Evolutionary conservation across 164 flowering plant genomes (phyloP), one percentile per base, ranked within the genome.

Genomic region (Liquidambar formosana): DNA sequence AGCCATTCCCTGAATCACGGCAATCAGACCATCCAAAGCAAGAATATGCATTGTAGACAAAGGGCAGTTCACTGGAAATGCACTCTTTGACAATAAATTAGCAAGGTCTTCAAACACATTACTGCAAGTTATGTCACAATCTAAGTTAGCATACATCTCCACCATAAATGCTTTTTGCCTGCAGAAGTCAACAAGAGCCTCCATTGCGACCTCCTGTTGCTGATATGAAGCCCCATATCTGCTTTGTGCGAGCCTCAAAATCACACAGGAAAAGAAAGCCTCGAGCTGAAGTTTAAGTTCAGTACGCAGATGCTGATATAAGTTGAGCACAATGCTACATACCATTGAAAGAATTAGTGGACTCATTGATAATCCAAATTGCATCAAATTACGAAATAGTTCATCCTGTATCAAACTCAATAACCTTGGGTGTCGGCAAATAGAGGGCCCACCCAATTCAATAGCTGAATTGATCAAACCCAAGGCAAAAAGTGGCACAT

Each of bases 131-230:
- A 88, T 84, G 74, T 88, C 90, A 71, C 90, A 88, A 74, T 86
- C 92, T 28, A 71, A 84, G 73, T 88, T 85, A 48, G 84, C 86
- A 75, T 84, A 85, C 88, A 85, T 76, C 77, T 85, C 92, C 64
- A 75, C 73, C 73, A 81, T 72, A 65, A 88, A 88, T 8, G 75
- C 74, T 44, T 76, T 79, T 76, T 84, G 92, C 79, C 89, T 76
- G 70, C 89, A 85, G 74, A 88, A 80, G 66, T 88, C 88, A 60
- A 84, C 86, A 73, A 88, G 85, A 48, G 89, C 85, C 66, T 88
- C 92, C 89, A 88, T 82, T 38, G 86, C 89, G 72, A 88, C 92
- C 69, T 88, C 92, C 73, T 85, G 86, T 72, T 81, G 91, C 75
- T 84, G 89, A 66, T 82, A 84, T 25, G 89, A 85, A 63, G 85